Evolutionary conservation across 2,329 filamentous ascomycete genomes (phyloP), one percentile per base, ranked within the genome.

Genomic region (Paecilomyces formosus): DNA sequence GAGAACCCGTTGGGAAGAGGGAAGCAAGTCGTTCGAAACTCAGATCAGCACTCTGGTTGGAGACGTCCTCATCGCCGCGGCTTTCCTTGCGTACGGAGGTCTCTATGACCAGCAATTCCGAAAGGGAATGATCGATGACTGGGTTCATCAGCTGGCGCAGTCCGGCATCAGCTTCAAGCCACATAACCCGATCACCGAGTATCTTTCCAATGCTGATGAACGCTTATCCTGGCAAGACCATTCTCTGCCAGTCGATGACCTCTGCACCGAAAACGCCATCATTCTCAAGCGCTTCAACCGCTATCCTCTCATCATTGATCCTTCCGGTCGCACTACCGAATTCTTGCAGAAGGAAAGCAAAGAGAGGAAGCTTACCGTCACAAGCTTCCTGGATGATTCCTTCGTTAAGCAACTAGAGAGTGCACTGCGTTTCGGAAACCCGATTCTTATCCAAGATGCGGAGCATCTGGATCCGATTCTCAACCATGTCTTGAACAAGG

Each of bases 391-490:
- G 71, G 95, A 99, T 70, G 93, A 96, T 71, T 95, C 91, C 0
- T 99, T 99, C 73, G 94, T 94, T 61, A 99, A 99, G 76, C 94
- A 99, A 72, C 81, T 99, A 15, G 94, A 99, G 78, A 97, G 92
- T 70, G 94, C 94, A 18, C 82, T 99, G 62, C 90, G 94, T 71
- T 99, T 99, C 76, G 94, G 94, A 70, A 99, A 99, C 71, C 93
- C 94, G 1, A 99, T 99, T 65, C 85, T 99, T 61, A 99, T 99
- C 60, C 94, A 99, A 75, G 94, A 99, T 73, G 95, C 94, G 0
- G 95, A 99, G 76, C 90, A 99, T 72, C 80, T 99, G 58, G 94
- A 99, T 70, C 95, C 95, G 0, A 92, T 99, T 60, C 86, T 99
- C 67, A 99, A 97, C 70, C 94, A 99, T 68, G 93, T 99, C 58